A percentile compares a stretch with the other conserved stretches of the same genome.
phyloP scores from a whole-genome alignment of 805 yeast genomes.

The Starmera pachycereana region DNA sequence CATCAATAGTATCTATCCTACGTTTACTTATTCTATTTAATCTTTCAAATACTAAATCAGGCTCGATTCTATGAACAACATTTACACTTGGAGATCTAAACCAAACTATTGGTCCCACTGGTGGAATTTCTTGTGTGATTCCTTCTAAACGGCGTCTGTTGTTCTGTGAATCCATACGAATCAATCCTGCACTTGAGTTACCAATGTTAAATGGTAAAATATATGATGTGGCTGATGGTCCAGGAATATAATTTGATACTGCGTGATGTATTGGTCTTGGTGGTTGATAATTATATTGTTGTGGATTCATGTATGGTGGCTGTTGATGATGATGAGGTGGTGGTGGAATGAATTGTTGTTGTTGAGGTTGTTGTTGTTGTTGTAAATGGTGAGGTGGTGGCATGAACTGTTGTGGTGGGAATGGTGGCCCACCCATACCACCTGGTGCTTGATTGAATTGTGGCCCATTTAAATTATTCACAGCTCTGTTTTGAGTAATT shows the following conservation, averaged over 20 bases:
- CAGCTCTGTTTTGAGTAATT: constrained; percentile 9
- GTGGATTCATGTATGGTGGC: constrained; percentile 10
- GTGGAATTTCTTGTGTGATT: constrained; percentile 5
- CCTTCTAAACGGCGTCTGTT: constrained; percentile 19
- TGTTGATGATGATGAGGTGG: constrained; percentile 7
- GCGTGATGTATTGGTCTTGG: constrained; percentile 10
- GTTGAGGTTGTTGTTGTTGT: constrained; percentile 4
- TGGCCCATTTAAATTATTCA: constrained; percentile 15
- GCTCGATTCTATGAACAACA: constrained; percentile 28
- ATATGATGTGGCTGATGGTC: constrained; percentile 21
- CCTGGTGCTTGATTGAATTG: not conserved
- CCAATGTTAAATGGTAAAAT: constrained; percentile 19
- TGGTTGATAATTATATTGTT: constrained; percentile 1
- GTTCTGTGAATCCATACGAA: constrained; percentile 23
- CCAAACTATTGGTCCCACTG: constrained; percentile 44
- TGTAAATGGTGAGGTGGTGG: constrained; percentile 5
- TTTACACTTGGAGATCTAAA: constrained; percentile 57
- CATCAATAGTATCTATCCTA: constrained; percentile 13
- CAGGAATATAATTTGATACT: constrained; percentile 15
- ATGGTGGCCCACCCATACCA: too few relatives aligned
- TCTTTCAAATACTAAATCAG: constrained; percentile 4
- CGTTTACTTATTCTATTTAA: constrained; percentile 7
- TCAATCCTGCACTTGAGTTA: constrained; percentile 14
- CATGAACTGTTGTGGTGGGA: constrained; percentile 1
- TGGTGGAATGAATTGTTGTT: too few relatives aligned